phyloP scores from a whole-genome alignment of 2,329 filamentous ascomycete genomes.

The Westerdykella sp. region DNA sequence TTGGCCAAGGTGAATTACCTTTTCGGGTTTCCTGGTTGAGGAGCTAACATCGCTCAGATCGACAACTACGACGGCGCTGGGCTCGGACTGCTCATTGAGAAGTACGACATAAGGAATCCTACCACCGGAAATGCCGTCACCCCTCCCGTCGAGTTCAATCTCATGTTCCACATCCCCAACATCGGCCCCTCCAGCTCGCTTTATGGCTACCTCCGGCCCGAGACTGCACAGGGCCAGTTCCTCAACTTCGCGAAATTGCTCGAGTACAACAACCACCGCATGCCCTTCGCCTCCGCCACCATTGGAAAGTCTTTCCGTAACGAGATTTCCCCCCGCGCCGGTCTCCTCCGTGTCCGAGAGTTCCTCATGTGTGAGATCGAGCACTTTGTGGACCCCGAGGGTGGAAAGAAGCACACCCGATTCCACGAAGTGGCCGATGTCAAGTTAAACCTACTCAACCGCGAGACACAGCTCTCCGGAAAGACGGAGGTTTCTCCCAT shows the following conservation, averaged over 20 bases:
- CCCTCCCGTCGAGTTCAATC: conserved; percentile 86
- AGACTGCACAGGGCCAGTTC: conserved; percentile 98
- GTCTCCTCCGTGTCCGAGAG: conserved; percentile 88
- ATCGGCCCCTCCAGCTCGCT: conserved; percentile 80
- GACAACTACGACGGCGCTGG: conserved; percentile 90
- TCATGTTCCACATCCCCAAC: conserved; percentile 88
- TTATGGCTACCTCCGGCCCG: conserved; percentile 60
- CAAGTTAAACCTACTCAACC: conserved; percentile 77
- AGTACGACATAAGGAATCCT: conserved; percentile 87
- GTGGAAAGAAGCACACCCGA: conserved; percentile 87
- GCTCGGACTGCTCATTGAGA: conserved; percentile 77
- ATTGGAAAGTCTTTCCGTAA: conserved; percentile 98
- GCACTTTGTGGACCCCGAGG: conserved; percentile 91
- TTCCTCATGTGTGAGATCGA: conserved; percentile 99
- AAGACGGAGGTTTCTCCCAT: conserved; percentile 70
- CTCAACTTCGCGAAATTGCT: conserved; percentile 94
- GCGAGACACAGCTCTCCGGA: conserved; percentile 77
- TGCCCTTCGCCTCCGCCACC: conserved; percentile 95
- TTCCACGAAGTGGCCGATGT: conserved; percentile 81
- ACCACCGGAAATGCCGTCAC: conserved; percentile 68
- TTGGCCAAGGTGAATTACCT: conserved; percentile 55
- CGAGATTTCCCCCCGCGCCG: conserved; percentile 89
- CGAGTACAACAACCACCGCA: conserved; percentile 88
- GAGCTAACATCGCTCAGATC: conserved; percentile 43
- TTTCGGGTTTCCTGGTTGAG: conserved; percentile 15